Conservation (phyloP, 257 asterid species). For the Plantago elongata region DNA sequence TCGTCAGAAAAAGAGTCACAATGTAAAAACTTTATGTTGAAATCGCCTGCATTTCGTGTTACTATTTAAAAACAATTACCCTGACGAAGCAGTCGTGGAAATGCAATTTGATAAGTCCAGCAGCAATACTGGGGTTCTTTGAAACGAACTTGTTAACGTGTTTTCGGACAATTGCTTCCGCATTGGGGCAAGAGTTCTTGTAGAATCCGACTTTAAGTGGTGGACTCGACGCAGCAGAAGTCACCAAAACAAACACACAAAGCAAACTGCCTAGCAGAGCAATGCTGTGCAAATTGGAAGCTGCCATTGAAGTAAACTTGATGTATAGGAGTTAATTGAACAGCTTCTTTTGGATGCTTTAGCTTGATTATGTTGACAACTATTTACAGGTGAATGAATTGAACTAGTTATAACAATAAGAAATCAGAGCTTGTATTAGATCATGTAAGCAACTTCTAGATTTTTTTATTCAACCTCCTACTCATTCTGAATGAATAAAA, state of each 20-base stretch:
- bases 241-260: slow-evolving; percentile 13
- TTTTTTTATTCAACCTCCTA: too few relatives aligned
- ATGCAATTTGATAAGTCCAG: slow-evolving; percentile 63
- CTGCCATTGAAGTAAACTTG: neutral
- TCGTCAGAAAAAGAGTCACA: neutral
- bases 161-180: slow-evolving; percentile 44
- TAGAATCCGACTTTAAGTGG: slow-evolving; percentile 44
- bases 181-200: slow-evolving; percentile 37
- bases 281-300: neutral
- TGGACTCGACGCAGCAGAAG: neutral
- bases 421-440: too few relatives aligned
- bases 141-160: slow-evolving; percentile 34
- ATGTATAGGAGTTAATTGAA: neutral
- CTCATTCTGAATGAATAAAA: too few relatives aligned
- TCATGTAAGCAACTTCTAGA: too few relatives aligned
- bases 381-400: slow-evolving; percentile 10
- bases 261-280: slow-evolving; percentile 2
- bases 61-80: slow-evolving; percentile 27
- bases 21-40: too few relatives aligned
- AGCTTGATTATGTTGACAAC: neutral
- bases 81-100: slow-evolving; percentile 71
- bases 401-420: too few relatives aligned
- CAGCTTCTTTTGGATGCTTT: neutral
- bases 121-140: slow-evolving; percentile 51
- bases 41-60: too few relatives aligned